Evolutionary conservation across 805 yeast genomes (phyloP).

Genomic region (Hanseniaspora taiwanica): DNA sequence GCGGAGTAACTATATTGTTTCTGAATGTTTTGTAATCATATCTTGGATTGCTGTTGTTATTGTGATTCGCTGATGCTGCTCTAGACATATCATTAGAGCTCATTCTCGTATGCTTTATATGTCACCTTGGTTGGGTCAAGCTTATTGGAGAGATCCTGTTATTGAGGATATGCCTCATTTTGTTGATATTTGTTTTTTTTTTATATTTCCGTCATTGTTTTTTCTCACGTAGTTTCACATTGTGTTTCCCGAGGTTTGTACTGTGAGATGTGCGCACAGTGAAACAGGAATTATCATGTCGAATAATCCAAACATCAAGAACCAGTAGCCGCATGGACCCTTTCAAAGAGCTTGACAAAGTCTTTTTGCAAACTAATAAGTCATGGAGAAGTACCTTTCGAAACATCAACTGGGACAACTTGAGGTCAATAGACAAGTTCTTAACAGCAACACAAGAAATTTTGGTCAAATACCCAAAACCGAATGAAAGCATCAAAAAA

Average conservation of each 20-base stretch:
- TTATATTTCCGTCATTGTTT: no score
- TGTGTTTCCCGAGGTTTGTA: no score
- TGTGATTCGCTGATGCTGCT: neutral
- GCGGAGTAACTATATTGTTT: neutral
- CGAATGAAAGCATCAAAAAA: slow-evolving; percentile 19
- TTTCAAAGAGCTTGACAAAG: neutral
- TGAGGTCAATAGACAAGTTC: slow-evolving; percentile 29
- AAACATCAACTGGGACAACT: slow-evolving; percentile 19
- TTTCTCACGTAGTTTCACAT: no score
- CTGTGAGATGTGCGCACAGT: no score
- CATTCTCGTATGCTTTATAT: no score
- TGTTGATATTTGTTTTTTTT: no score
- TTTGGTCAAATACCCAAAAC: slow-evolving; percentile 22
- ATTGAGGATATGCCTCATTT: no score
- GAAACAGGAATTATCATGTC: neutral
- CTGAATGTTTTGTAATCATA: no score
- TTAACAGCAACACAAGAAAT: slow-evolving; percentile 23
- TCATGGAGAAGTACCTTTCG: neutral
- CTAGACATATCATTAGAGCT: neutral
- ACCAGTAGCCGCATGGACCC: neutral
- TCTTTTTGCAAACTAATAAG: neutral
- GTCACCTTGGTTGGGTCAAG: no score
- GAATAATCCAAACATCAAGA: neutral
- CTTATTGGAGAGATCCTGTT: no score
- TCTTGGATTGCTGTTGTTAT: neutral